Base-by-base conservation (phyloP, 2,329 filamentous ascomycete genomes). In the Acephala macrosclerotiorum region DNA sequence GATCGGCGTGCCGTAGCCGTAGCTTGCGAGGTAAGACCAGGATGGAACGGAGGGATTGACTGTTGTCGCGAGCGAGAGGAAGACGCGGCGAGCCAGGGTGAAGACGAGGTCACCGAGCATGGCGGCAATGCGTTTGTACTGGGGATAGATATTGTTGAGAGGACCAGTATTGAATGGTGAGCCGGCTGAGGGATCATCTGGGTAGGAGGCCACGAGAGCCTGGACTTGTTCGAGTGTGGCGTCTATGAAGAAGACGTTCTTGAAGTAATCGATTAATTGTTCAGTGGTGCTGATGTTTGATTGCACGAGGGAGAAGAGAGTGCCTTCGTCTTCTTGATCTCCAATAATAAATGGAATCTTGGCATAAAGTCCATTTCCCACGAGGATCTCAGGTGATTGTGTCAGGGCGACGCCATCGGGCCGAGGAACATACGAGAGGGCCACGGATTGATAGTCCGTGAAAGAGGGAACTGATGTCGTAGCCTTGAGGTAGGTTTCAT, bases 261-360 rank as follows among this genome's bases (percentile, higher is more conserved):
- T 73, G 25, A 96, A 78, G 73, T 95, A 95, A 20, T 83, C 79
- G 38, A 87, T 82, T 0, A 94, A 71, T 6, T 87, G 78, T 0
- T 79, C 78, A 0, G 83, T 87, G 0, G 83, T 90, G 11, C 86
- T 91, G 59, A 94, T 79, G 75, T 94, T 92, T 36, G 78, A 75
- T 69, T 92, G 90, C 76, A 90, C 89, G 38, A 94, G 81, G 5
- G 88, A 82, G 75, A 94, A 93, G 1, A 94, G 77, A 0, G 91
- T 93, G 25, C 91, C 91, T 77, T 95, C 92, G 74, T 95, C 92
- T 80, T 94, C 91, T 77, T 93, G 91, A 73, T 93, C 85, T 51
- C 92, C 91, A 53, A 91, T 85, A 61, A 90, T 89, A 74, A 89
- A 84, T 1, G 88, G 88, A 0, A 90, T 84, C 16, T 82, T 81